A percentile compares a stretch with the other conserved stretches of the same genome.
phyloP scores from a whole-genome alignment of 345 rosid genomes.

The Bretschneidera sinensis region DNA sequence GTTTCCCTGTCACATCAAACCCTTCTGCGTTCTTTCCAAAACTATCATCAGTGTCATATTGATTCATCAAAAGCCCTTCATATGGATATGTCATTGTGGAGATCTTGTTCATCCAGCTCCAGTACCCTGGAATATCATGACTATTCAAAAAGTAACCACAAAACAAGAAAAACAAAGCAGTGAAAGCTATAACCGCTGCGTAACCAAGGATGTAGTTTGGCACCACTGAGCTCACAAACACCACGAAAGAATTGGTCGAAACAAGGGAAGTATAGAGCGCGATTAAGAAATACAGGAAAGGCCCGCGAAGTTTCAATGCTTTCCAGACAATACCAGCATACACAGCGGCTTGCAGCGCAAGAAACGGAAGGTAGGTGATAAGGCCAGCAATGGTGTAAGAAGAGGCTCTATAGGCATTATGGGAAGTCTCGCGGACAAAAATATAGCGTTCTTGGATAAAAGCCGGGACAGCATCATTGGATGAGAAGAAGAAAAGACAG shows the following conservation, averaged over 20 bases:
- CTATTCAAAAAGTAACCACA: slow-evolving; percentile 64
- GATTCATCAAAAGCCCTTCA: slow-evolving; percentile 64
- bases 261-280: slow-evolving; percentile 55
- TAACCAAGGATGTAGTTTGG: slow-evolving; percentile 66
- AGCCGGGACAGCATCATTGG: slow-evolving; percentile 67
- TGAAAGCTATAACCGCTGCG: slow-evolving; percentile 62
- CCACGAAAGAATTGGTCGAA: slow-evolving; percentile 70
- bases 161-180: slow-evolving; percentile 63
- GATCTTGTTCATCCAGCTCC: slow-evolving; percentile 72
- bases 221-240: slow-evolving; percentile 64
- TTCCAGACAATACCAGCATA: slow-evolving; percentile 56
- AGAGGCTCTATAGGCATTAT: slow-evolving; percentile 62
- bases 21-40: slow-evolving; percentile 16
- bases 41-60: slow-evolving; percentile 29
- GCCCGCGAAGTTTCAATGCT: slow-evolving; percentile 42
- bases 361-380: slow-evolving; percentile 60
- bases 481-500: slow-evolving; percentile 68
- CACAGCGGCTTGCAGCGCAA: slow-evolving; percentile 44
- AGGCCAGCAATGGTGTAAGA: slow-evolving; percentile 60
- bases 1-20: slow-evolving; percentile 16
- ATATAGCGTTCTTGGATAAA: slow-evolving; percentile 70
- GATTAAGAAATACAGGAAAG: slow-evolving; percentile 46
- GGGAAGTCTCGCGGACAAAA: slow-evolving; percentile 60
- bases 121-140: slow-evolving; percentile 38
- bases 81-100: slow-evolving; percentile 68